phyloP scores from a whole-genome alignment of 495 filamentous ascomycete genomes.

The Glonium stellatum region DNA sequence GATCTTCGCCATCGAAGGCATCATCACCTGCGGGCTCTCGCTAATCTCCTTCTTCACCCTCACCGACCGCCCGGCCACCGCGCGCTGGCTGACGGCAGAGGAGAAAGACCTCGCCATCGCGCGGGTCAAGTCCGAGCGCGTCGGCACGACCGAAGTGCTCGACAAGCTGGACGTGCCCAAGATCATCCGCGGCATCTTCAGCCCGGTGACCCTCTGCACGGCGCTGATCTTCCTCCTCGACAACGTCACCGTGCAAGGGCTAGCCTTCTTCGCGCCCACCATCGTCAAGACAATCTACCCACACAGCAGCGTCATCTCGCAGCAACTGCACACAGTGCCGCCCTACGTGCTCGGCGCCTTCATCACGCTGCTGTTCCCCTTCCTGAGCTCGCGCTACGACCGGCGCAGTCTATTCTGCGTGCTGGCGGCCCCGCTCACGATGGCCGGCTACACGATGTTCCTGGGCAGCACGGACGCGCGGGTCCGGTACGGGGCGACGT shows the following conservation, averaged over 20 bases:
- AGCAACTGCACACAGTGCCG: constrained; percentile 67
- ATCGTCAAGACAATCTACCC: constrained; percentile 61
- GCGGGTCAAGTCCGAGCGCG: constrained; percentile 53
- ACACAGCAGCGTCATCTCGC: constrained; percentile 46
- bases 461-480: constrained; percentile 46
- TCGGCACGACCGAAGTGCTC: constrained; percentile 56
- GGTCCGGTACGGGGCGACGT: constrained; percentile 64
- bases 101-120: constrained; percentile 35
- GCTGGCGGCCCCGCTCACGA: constrained; percentile 46
- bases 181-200: constrained; percentile 45
- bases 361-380: constrained; percentile 56
- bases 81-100: constrained; percentile 28
- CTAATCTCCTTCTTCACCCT: constrained; percentile 28
- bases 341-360: constrained; percentile 64
- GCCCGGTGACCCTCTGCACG: constrained; percentile 43
- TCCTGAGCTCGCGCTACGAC: constrained; percentile 54
- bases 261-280: constrained; percentile 67
- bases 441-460: constrained; percentile 69
- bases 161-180: constrained; percentile 44
- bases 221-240: constrained; percentile 47
- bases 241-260: constrained; percentile 50
- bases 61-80: constrained; percentile 28
- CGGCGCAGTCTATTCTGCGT: constrained; percentile 45
- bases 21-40: constrained; percentile 29
- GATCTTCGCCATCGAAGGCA: constrained; percentile 35